Percentiles rank a stretch among this genome's conserved stretches.
Evolutionary conservation across 2,329 filamentous ascomycete genomes (phyloP).

Genomic region (Fusarium sp.): DNA sequence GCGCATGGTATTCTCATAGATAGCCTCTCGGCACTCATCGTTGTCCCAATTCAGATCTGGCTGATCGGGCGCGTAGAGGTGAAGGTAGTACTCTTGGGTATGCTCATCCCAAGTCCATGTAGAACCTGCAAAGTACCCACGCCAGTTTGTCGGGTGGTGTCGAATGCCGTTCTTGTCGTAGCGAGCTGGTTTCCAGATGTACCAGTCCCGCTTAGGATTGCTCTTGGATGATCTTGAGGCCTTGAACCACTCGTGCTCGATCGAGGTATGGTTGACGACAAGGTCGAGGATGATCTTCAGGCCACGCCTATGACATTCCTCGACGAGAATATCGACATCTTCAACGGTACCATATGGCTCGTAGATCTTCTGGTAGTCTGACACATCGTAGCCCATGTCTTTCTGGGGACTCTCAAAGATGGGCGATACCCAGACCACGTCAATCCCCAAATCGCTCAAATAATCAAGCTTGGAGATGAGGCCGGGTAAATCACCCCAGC

Average conservation of each 20-base stretch:
- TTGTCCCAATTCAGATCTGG: constrained; percentile 87
- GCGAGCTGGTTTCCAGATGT: constrained; percentile 59
- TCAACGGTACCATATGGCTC: constrained; percentile 71
- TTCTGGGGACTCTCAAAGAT: constrained; percentile 59
- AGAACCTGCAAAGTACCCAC: constrained; percentile 53
- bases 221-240: constrained; percentile 63
- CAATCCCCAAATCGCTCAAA: constrained; percentile 45
- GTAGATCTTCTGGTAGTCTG: constrained; percentile 62
- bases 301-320: constrained; percentile 62
- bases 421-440: constrained; percentile 42
- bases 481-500: constrained; percentile 39
- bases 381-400: constrained; percentile 76
- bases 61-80: constrained; percentile 71
- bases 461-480: constrained; percentile 45
- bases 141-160: constrained; percentile 60
- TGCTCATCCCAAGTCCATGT: constrained; percentile 76
- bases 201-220: constrained; percentile 67
- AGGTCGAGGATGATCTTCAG: constrained; percentile 45
- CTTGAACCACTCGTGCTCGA: constrained; percentile 67
- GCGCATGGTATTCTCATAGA: constrained; percentile 75
- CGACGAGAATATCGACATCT: constrained; percentile 73
- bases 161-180: constrained; percentile 59
- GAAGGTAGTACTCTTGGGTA: constrained; percentile 80
- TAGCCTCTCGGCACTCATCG: constrained; percentile 63
- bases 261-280: constrained; percentile 48